Evolutionary conservation across 2,329 filamentous ascomycete genomes (phyloP), one percentile per base, ranked within the genome.

Genomic region (Nothomitra cinnamomea): DNA sequence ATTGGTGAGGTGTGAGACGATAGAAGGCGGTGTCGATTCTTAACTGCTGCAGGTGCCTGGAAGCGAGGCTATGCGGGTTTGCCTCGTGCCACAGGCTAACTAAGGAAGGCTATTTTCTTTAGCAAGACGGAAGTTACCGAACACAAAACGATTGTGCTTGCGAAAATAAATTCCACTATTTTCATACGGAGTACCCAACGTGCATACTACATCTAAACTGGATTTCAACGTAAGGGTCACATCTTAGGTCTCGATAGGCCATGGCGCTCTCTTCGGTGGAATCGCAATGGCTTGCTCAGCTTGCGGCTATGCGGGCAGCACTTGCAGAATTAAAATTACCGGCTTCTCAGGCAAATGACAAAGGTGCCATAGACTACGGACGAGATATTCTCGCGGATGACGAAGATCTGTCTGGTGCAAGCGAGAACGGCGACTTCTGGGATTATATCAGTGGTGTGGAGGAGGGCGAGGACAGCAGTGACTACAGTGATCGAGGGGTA

Each of bases 251-350:
- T n/a, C n/a, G n/a, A n/a, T n/a, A n/a, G n/a, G 5, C 28, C 12
- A 49, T 49, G 45, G 24, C 45, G 4, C 32, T 28, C 3, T 35
- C 45, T 17, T 17, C 45, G 10, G 21, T 70, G 13, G 73, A 82
- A 63, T 71, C 73, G 45, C 76, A 85, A 77, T 96, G 92, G 92
- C 81, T 90, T 59, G 77, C 80, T 56, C 87, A 95, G 65, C 79
- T 94, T 60, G 77, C 80, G 25, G 80, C 84, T 32, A 96, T 98
- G 92, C 83, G 83, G 63, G 77, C 83, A 56, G 87, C 89, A 43
- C 79, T 96, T 55, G 85, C 84, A 42, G 78, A 83, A 21, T 72
- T 95, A 52, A 76, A 79, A 54, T 65, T 81, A 48, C 17, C 36
- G n/a, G 4, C 28, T 4, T 22, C 17, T 22, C 36, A 53, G 28